These are phyloP conservation scores for Gigaspora rosea DNA, from an alignment of 192 early-diverging fungal species.

Conservation along the genomic window DNA sequence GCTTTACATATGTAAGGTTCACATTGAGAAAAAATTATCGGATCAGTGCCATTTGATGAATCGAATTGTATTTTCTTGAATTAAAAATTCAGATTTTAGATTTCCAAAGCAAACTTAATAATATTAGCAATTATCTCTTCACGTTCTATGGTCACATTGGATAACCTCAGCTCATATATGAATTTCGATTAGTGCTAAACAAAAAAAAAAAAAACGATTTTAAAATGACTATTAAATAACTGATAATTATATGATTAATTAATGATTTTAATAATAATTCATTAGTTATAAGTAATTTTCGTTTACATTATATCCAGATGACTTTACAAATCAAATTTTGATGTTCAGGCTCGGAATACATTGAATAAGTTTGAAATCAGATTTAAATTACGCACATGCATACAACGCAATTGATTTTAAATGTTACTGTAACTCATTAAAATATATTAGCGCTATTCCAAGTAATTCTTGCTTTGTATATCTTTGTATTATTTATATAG, in stretches of 20 bases:
- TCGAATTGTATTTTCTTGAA: not conserved
- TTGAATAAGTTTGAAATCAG: too few species aligned
- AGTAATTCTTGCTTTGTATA: too few species aligned
- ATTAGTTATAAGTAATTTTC: not conserved
- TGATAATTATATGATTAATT: too few species aligned
- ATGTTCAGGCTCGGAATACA: not conserved
- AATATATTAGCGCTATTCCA: too few species aligned
- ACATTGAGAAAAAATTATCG: constrained; percentile 7
- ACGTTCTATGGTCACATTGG: not conserved
- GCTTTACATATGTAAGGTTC: constrained; percentile 20
- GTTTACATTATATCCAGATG: not conserved
- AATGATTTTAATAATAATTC: not conserved
- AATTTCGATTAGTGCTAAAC: constrained; percentile 1
- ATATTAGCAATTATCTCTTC: not conserved
- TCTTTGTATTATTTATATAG: too few species aligned
- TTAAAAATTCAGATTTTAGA: not conserved
- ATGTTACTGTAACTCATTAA: too few species aligned
- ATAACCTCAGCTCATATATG: constrained; percentile 8
- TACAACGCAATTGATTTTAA: too few species aligned
- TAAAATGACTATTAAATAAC: too few species aligned
- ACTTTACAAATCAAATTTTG: not conserved
- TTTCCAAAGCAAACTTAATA: constrained; percentile 1
- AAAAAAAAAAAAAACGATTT: not conserved
- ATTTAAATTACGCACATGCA: too few species aligned
- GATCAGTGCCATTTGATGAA: not conserved